Evolutionary conservation across 73 alveolate species (phyloP).

Genomic region (Uronychia setigera): DNA sequence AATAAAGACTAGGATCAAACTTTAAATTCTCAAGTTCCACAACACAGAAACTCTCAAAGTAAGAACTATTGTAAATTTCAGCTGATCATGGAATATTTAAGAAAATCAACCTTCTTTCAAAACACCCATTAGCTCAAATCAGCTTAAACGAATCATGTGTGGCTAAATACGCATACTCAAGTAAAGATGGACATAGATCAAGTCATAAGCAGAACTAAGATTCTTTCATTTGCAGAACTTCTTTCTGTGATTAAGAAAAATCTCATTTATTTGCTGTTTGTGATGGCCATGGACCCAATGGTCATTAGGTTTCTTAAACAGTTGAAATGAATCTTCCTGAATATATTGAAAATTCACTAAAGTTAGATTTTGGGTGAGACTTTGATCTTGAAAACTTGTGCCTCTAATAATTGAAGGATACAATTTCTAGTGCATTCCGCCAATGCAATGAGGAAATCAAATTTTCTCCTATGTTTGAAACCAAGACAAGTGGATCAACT

Average conservation of each 20-base stretch:
- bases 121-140: too few species aligned
- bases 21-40: too few species aligned
- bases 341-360: neutral
- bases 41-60: too few species aligned
- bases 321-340: constrained; percentile 66
- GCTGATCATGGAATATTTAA: too few species aligned
- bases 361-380: neutral
- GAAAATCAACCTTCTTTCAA: too few species aligned
- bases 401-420: neutral
- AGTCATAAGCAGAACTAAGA: constrained; percentile 87
- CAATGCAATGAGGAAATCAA: constrained; percentile 38
- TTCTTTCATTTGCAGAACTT: constrained; percentile 67
- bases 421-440: neutral
- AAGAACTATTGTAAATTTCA: too few species aligned
- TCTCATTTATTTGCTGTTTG: constrained; percentile 78
- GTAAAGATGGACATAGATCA: too few species aligned
- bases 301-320: constrained; percentile 78
- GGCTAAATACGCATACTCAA: too few species aligned
- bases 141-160: too few species aligned
- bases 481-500: constrained; percentile 63
- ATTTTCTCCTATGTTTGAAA: neutral
- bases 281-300: constrained; percentile 88
- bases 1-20: too few species aligned
- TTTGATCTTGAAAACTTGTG: neutral
- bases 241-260: constrained; percentile 51